phyloP scores from a whole-genome alignment of 805 yeast species.

The Saturnispora gosingensis region DNA sequence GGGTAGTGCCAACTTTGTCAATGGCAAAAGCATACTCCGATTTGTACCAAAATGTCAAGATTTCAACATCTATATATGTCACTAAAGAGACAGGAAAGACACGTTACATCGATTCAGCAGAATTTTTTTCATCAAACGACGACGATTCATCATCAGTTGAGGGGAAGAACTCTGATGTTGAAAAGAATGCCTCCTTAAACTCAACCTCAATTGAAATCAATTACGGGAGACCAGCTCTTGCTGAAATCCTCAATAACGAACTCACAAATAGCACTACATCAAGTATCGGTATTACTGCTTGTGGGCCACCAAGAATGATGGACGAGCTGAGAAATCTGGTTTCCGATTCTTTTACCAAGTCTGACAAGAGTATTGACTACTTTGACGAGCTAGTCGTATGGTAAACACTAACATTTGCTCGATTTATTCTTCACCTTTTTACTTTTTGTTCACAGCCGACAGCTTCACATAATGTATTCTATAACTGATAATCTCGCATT shows the following conservation, averaged over 20 bases:
- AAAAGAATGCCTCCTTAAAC: not conserved
- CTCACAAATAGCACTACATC: constrained; percentile 24
- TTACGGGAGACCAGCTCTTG: constrained; percentile 33
- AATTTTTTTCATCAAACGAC: not conserved
- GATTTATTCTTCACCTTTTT: not conserved
- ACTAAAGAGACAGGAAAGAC: constrained; percentile 24
- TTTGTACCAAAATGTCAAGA: constrained; percentile 21
- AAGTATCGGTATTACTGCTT: constrained; percentile 33
- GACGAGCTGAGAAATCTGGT: constrained; percentile 5
- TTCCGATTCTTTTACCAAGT: not conserved
- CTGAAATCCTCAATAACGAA: constrained; percentile 26
- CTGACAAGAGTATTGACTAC: constrained; percentile 7
- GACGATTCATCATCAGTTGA: not conserved
- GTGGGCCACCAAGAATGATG: constrained; percentile 38
- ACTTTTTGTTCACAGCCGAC: not conserved
- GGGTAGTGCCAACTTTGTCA: constrained; percentile 47
- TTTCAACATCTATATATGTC: constrained; percentile 29
- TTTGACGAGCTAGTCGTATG: constrained; percentile 9
- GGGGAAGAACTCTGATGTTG: not conserved
- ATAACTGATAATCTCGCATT: not conserved
- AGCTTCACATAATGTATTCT: not conserved
- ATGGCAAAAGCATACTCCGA: constrained; percentile 36
- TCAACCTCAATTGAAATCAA: not conserved
- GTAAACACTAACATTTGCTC: not conserved
- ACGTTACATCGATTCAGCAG: not conserved